Conservation (phyloP, 2,329 filamentous ascomycete species). For the Botrytis paeoniae region DNA sequence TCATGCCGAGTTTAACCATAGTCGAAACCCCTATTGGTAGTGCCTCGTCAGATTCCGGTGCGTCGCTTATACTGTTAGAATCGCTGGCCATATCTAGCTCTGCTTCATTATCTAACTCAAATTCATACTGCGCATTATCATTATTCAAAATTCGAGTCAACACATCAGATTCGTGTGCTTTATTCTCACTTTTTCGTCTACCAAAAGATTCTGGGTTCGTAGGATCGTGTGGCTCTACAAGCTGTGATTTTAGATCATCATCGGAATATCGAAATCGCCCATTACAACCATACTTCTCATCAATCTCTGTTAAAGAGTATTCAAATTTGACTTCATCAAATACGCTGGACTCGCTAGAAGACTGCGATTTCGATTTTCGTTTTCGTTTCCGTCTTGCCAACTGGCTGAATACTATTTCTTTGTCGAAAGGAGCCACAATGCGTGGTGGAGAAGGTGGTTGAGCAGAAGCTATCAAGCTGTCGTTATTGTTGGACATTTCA, state of each 20-base stretch:
- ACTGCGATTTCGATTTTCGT: not conserved
- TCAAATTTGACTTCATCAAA: conserved; percentile 37
- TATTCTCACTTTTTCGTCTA: conserved; percentile 26
- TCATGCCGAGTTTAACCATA: conserved; percentile 44
- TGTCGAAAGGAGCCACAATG: conserved; percentile 30
- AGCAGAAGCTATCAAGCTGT: not conserved
- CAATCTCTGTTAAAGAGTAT: conserved; percentile 31
- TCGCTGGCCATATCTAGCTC: conserved; percentile 29
- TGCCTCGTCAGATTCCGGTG: conserved; percentile 56
- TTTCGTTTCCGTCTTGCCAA: conserved; percentile 22
- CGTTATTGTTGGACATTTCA: conserved; percentile 13
- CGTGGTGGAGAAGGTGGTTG: not conserved
- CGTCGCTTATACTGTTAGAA: conserved; percentile 43
- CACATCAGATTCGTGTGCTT: conserved; percentile 28
- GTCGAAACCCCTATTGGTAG: conserved; percentile 50
- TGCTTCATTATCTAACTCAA: conserved; percentile 24
- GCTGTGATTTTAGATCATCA: conserved; percentile 17
- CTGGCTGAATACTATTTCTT: conserved; percentile 34
- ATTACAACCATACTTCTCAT: conserved; percentile 35
- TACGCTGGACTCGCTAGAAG: conserved; percentile 27
- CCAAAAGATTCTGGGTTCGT: conserved; percentile 34
- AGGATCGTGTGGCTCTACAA: conserved; percentile 21
- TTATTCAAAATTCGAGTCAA: conserved; percentile 45
- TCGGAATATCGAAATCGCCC: conserved; percentile 34
- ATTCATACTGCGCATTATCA: conserved; percentile 31